phyloP scores from a whole-genome alignment of 208 protist genomes.

The Herpetomonas samuelpessoai region DNA sequence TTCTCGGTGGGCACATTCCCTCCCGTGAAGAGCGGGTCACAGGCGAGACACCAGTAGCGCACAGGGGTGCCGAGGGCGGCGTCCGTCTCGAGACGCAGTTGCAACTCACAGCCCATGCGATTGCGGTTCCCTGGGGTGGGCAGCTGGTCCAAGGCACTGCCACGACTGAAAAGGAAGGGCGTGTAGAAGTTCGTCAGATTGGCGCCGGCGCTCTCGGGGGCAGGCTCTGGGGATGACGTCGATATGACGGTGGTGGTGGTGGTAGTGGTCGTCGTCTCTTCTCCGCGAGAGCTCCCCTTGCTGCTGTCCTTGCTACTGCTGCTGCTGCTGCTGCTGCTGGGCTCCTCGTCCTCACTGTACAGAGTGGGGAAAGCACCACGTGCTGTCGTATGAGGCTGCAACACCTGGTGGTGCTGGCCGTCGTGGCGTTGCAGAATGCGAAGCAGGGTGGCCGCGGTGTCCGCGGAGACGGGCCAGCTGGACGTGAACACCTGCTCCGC shows the following conservation, averaged over 20 bases:
- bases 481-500: conserved; percentile 19
- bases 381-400: neutral
- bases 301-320: no score
- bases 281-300: neutral
- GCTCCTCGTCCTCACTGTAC: no score
- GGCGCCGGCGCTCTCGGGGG: neutral
- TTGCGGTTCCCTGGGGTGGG: conserved; percentile 22
- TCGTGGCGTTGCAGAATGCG: conserved; percentile 21
- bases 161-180: conserved; percentile 9
- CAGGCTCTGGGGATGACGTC: no score
- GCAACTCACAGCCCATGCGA: conserved; percentile 43
- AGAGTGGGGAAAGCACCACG: neutral
- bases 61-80: conserved; percentile 22
- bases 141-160: conserved; percentile 5
- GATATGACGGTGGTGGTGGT: neutral
- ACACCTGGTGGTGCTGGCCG: conserved; percentile 3
- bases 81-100: conserved; percentile 41
- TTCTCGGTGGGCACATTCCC: conserved; percentile 51
- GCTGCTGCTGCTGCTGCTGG: neutral
- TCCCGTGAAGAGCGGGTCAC: conserved; percentile 57
- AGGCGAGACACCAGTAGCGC: conserved; percentile 71
- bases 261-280: conserved; percentile 3
- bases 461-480: conserved; percentile 36
- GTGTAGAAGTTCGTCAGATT: conserved; percentile 11
- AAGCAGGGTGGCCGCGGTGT: conserved; percentile 28